Evolutionary conservation across 495 filamentous ascomycete genomes (phyloP).

Genomic region (Massariosphaeria phaeospora): DNA sequence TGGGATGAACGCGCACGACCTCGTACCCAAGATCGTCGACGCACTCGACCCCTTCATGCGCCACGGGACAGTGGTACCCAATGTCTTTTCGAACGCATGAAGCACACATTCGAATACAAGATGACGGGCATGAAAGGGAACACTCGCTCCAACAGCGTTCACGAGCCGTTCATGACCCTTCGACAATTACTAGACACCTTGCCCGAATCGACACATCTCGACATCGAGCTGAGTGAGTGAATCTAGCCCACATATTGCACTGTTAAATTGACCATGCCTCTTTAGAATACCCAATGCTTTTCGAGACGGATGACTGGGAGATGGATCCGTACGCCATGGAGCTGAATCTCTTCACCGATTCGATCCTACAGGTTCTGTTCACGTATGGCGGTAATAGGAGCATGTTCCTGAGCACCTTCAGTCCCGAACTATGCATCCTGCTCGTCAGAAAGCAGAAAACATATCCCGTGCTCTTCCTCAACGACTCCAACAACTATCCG

Average conservation of each 20-base stretch:
- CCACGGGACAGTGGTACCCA: background rate
- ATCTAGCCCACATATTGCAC: background rate
- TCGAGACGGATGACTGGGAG: constrained; percentile 41
- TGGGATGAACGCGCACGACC: background rate
- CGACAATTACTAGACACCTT: background rate
- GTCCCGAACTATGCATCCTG: constrained; percentile 45
- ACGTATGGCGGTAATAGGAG: constrained; percentile 23
- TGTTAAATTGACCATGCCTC: too few species aligned
- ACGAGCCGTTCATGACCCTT: background rate
- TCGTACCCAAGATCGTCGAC: background rate
- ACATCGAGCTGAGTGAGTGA: background rate
- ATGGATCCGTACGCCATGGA: constrained; percentile 41
- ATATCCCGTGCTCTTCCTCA: constrained; percentile 31
- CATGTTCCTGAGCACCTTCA: constrained; percentile 46
- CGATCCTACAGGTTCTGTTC: constrained; percentile 37
- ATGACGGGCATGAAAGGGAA: background rate
- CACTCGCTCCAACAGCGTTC: background rate
- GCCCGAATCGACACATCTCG: background rate
- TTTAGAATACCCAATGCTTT: constrained; percentile 40
- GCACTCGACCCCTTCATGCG: background rate
- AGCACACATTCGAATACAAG: background rate
- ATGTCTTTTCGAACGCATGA: background rate
- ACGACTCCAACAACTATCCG: background rate
- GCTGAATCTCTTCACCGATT: constrained; percentile 44
- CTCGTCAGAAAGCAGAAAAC: constrained; percentile 40